Base-by-base conservation (phyloP, 495 filamentous ascomycete genomes). In the Aspergillus homomorphus region DNA sequence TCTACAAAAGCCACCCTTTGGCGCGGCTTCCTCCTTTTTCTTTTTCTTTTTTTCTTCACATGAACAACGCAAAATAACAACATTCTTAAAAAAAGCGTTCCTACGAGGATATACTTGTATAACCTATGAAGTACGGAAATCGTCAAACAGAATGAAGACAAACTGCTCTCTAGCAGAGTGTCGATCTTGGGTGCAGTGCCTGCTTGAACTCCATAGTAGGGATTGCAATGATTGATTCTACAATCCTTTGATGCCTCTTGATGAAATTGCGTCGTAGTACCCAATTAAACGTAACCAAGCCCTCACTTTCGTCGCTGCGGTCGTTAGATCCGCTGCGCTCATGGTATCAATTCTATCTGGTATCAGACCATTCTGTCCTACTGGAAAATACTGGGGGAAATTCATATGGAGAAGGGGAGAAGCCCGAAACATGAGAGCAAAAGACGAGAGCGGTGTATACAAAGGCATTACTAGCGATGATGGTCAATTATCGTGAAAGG, bases 141-240 rank as follows among this genome's bases (percentile, higher is more conserved):
- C 82, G 80, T 86, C 77, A 78, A 77, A 76, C 65, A 80, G 84
- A 84, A 85, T 83, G 84, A 80, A 86, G 83, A 86, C 53, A 63
- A 74, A 77, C 66, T 71, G 64, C 61, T 49, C 43, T 58, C 59
- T 61, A 61, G 63, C 63, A 74, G 74, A 72, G 74, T 69, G 75
- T 78, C 72, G 80, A 81, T 87, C 84, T 85, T 87, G 84, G 84
- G 84, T 87, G 84, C 83, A 81, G 80, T 81, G 76, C 75, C 79
- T 78, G 67, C 66, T 68, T 66, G 63, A 67, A 44, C 67, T 70
- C 68, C 68, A 58, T 87, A 80, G 80, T 66, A 76, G 79, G 79
- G 80, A 82, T 73, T 82, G 83, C 84, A 87, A 85, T 84, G 84
- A 87, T 85, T 80, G 80, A 79, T 74, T 79, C 76, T 76, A 87